Evolutionary conservation across 805 yeast species (phyloP), one percentile per base, ranked within the genome.

Genomic region (Candida corydali): DNA sequence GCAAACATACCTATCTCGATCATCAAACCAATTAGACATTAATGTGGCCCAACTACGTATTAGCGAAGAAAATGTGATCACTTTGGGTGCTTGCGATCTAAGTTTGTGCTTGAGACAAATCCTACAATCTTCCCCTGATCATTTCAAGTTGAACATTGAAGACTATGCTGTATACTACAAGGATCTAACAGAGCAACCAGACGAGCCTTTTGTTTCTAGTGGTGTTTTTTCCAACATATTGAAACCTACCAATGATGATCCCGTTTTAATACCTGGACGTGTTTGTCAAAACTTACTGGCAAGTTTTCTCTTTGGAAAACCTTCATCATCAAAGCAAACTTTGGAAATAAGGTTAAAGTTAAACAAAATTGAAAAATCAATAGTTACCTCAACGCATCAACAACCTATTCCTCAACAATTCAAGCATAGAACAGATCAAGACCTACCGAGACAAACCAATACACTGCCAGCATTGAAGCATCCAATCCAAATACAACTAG

Each of bases 261-360:
- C 50, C 9, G 51, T 50, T 34, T 43, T 63, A 20, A 61, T 70
- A 4, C 66, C 80, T 4, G 75, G 82, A 9, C 68, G 82, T 38
- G 78, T 79, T 24, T 77, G 82, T 46, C 76, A 75, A 38, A 78
- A 73, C 49, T 64, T 79, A 36, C 66, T 77, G 19, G 70, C 74
- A 32, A 54, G 75, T 47, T 61, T 52, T 32, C 43, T 58, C 14
- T 58, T 58, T 49, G 63, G 63, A 50, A 68, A 59, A 56, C 63
- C 50, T 44, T 54, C 59, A 40, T 49, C 55, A 46, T 57, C 73
- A 9, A 55, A 69, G 1, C 71, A 76, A 41, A 79, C 83, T 2
- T 55, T 79, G 34, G 85, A 79, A 54, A 69, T 79, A 26, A 64
- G 77, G 42, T 55, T 79, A 36, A 71, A 74, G 44, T 64, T 79